phyloP scores from a whole-genome alignment of 1,139 yeast genomes.

The Kodamaea sp. region DNA sequence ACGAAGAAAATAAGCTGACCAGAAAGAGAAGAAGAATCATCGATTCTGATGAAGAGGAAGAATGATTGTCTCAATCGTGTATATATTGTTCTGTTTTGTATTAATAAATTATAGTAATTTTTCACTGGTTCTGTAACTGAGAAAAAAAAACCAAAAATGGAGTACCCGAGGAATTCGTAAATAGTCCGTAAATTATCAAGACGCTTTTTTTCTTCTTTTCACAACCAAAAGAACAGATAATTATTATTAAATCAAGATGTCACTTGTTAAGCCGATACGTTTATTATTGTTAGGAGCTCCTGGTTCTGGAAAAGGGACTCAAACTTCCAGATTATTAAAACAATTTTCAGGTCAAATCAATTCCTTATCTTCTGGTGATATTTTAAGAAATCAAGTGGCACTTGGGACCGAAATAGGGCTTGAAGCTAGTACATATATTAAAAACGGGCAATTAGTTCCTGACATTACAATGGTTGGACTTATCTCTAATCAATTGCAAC shows the following conservation, averaged over 20 bases:
- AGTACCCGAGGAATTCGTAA: no score
- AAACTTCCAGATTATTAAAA: constrained; percentile 60
- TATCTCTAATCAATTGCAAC: constrained; percentile 47
- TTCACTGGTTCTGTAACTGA: background rate
- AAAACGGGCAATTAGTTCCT: constrained; percentile 67
- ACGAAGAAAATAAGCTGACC: constrained; percentile 36
- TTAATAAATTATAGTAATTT: background rate
- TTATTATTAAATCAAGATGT: background rate
- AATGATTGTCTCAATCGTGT: constrained; percentile 9
- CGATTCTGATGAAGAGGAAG: constrained; percentile 61
- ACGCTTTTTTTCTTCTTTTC: no score
- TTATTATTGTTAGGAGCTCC: constrained; percentile 84
- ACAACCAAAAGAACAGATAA: background rate
- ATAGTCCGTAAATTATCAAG: no score
- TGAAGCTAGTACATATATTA: constrained; percentile 54
- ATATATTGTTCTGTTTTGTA: background rate
- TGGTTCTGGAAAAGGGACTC: constrained; percentile 93
- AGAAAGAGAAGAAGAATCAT: constrained; percentile 55
- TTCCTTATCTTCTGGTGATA: constrained; percentile 80
- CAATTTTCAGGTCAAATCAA: constrained; percentile 43
- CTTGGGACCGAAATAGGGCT: constrained; percentile 53
- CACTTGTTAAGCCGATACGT: constrained; percentile 47
- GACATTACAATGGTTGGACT: constrained; percentile 63
- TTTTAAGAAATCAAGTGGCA: constrained; percentile 66
- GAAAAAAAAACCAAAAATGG: no score